phyloP scores from a whole-genome alignment of 208 protist genomes.

The Acanthamoeba castellanii region DNA sequence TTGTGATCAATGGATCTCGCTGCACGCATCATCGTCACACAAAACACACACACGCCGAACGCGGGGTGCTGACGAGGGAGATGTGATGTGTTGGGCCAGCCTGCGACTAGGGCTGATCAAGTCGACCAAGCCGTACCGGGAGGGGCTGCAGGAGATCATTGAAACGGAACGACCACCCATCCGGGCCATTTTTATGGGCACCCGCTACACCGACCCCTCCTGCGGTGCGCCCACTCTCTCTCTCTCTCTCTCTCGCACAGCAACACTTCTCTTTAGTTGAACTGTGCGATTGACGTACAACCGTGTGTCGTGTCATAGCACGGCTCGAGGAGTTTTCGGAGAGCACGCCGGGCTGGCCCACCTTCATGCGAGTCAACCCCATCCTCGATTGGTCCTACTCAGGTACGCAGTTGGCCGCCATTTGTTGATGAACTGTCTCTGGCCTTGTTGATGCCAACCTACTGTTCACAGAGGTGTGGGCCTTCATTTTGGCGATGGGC shows the following conservation, averaged over 20 bases:
- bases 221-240: background rate
- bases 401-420: background rate
- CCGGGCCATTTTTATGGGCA: slow-evolving; percentile 79
- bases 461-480: slow-evolving; percentile 77
- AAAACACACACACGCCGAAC: background rate
- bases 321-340: background rate
- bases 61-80: too few relatives aligned
- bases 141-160: slow-evolving; percentile 61
- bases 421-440: background rate
- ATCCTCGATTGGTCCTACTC: slow-evolving; percentile 83
- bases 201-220: slow-evolving; percentile 78
- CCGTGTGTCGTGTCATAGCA: background rate
- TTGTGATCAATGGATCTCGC: background rate
- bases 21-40: too few relatives aligned
- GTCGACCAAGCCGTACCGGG: slow-evolving; percentile 7
- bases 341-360: slow-evolving; percentile 75
- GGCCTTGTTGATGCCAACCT: background rate
- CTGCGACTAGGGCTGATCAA: slow-evolving; percentile 44
- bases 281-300: background rate
- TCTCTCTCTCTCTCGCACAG: background rate
- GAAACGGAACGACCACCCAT: slow-evolving; percentile 35
- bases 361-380: slow-evolving; percentile 83
- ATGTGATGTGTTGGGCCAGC: background rate
- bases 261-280: background rate
- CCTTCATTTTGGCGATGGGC: slow-evolving; percentile 71